Percentiles rank a stretch among this genome's conserved stretches.
Conservation (phyloP, 805 yeast genomes). For the Brettanomyces sp. region DNA sequence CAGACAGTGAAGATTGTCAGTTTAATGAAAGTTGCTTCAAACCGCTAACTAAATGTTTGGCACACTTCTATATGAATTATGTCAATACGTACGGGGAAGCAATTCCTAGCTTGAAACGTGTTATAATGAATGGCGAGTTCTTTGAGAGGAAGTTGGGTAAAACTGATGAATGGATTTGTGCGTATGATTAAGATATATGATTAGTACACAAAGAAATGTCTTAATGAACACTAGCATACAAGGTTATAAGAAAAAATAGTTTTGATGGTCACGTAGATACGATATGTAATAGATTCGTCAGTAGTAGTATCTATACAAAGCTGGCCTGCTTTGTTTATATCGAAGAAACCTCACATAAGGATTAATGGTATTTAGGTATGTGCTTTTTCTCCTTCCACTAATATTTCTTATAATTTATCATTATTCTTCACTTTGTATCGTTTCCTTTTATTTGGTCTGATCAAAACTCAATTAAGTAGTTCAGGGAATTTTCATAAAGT, state of each 20-base stretch:
- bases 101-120: constrained; percentile 26
- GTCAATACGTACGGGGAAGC: constrained; percentile 25
- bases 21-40: constrained; percentile 36
- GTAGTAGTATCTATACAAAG: too few species aligned
- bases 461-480: too few species aligned
- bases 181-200: constrained; percentile 1
- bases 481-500: too few species aligned
- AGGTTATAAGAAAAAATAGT: background rate
- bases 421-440: too few species aligned
- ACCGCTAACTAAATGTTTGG: constrained; percentile 30
- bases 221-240: background rate
- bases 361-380: too few species aligned
- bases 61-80: constrained; percentile 39
- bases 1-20: constrained; percentile 28
- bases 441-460: too few species aligned
- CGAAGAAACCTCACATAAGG: too few species aligned
- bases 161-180: constrained; percentile 11
- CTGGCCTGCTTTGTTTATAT: too few species aligned
- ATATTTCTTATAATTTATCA: too few species aligned
- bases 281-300: too few species aligned
- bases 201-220: too few species aligned
- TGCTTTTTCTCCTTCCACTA: too few species aligned
- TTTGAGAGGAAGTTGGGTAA: constrained; percentile 16
- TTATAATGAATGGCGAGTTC: constrained; percentile 33
- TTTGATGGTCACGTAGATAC: background rate